Evolutionary conservation across 1,284 basidiomycete genomes (phyloP).

Genomic region (Rhodofomes roseus): DNA sequence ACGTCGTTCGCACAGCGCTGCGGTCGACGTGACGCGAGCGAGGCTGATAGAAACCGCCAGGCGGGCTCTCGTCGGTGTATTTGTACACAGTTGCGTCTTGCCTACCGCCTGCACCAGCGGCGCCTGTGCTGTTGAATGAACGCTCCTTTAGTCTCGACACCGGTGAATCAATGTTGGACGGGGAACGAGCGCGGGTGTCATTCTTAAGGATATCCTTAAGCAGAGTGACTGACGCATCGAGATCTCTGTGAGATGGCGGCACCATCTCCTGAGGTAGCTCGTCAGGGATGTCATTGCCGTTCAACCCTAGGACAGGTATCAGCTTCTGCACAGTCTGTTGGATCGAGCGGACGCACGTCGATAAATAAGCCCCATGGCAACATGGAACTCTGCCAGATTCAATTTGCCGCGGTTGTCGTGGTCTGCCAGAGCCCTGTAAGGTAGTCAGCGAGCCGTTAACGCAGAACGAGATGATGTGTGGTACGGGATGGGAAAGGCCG

Average conservation of each 20-base stretch:
- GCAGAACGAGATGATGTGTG: background rate
- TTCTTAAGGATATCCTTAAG: conserved; percentile 89
- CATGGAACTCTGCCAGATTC: conserved; percentile 95
- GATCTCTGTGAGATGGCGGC: conserved; percentile 89
- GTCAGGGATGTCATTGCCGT: conserved; percentile 90
- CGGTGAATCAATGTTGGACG: conserved; percentile 45
- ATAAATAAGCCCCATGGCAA: conserved; percentile 98
- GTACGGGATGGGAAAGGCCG: background rate
- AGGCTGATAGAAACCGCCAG: conserved; percentile 78
- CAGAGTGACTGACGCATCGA: conserved; percentile 89
- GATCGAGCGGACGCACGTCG: conserved; percentile 60
- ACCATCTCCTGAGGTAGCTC: conserved; percentile 86
- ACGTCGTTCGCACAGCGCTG: conserved; percentile 72
- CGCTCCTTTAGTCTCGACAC: conserved; percentile 65
- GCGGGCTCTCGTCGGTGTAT: conserved; percentile 65
- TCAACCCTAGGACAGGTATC: conserved; percentile 60
- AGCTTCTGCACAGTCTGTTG: background rate
- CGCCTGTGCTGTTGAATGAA: conserved; percentile 59
- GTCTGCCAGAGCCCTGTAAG: conserved; percentile 81
- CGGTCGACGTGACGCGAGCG: conserved; percentile 87
- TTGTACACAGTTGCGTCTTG: conserved; percentile 95
- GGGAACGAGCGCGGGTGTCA: conserved; percentile 67
- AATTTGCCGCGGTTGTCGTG: conserved; percentile 89
- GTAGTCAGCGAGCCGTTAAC: background rate
- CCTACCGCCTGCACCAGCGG: conserved; percentile 54